phyloP scores from a whole-genome alignment of 257 asterid genomes.

The Striga asiatica region DNA sequence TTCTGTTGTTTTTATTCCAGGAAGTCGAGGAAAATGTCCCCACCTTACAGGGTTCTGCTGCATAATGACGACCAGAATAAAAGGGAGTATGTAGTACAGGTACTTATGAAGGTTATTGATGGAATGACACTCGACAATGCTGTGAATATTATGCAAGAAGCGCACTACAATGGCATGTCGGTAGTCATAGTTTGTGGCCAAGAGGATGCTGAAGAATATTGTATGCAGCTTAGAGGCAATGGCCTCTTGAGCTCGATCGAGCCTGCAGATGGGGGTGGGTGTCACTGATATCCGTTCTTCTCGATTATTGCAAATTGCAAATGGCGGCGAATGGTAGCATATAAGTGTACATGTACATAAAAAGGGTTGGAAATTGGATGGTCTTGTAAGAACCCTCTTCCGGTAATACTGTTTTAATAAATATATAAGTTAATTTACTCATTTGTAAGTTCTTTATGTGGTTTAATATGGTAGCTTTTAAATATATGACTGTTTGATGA shows the following conservation, averaged over 20 bases:
- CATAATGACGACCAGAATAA: conserved; percentile 82
- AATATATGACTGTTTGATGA: no score
- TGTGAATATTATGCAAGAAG: conserved; percentile 94
- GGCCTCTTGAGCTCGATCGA: conserved; percentile 89
- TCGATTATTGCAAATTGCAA: conserved; percentile 2
- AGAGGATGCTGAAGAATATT: conserved; percentile 88
- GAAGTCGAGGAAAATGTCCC: conserved; percentile 78
- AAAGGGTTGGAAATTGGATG: conserved; percentile 15
- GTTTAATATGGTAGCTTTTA: background rate
- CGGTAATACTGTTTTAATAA: background rate
- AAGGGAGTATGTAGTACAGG: conserved; percentile 97
- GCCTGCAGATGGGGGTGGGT: conserved; percentile 83
- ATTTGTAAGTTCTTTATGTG: no score
- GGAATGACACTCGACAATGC: conserved; percentile 93
- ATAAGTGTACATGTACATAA: conserved; percentile 22
- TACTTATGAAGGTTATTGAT: conserved; percentile 90
- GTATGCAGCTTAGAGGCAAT: conserved; percentile 81
- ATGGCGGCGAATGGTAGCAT: background rate
- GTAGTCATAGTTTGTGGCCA: conserved; percentile 87
- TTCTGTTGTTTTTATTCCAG: conserved; percentile 25
- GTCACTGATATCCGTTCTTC: conserved; percentile 23
- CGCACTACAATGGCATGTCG: conserved; percentile 66
- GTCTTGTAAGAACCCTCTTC: background rate
- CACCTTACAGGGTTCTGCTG: conserved; percentile 82
- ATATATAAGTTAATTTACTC: background rate